Evolutionary conservation across 495 filamentous ascomycete species (phyloP), one percentile per base, ranked within the genome.

Genomic region (Neurospora hispaniola): DNA sequence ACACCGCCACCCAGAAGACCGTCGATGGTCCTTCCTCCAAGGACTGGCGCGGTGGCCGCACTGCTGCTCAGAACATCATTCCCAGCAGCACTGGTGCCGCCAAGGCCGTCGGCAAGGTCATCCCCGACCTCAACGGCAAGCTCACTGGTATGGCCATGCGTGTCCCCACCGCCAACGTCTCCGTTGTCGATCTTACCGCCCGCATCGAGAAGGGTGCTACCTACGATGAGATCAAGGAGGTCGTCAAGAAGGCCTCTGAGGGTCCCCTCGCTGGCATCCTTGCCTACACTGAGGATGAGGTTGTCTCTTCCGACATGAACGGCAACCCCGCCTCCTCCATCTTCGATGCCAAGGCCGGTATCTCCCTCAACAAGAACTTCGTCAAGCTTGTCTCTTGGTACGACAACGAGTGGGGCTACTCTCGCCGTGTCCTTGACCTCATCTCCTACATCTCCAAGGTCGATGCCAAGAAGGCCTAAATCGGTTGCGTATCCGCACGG

Each of bases 31-130:
- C 96, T 77, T 98, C 96, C 68, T 85, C 86, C 83, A 99, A 99
- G 93, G 96, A 99, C 89, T 99, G 96, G 96, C 91, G 96, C 85
- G 96, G 96, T 88, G 96, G 96, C 79, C 96, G 96, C 86, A 93
- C 93, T 79, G 96, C 96, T 85, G 96, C 96, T 78, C 92, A 97
- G 89, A 99, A 99, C 90, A 99, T 99, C 89, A 99, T 99, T 81
- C 96, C 96, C 83, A 93, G 90, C 90, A 97, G 94, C 89, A 99
- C 96, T 75, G 96, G 96, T 90, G 96, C 96, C 83, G 96, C 96
- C 80, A 99, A 99, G 92, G 96, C 96, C 81, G 96, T 99, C 86
- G 96, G 96, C 86, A 99, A 99, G 90, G 96, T 99, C 85, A 98
- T 99, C 79, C 96, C 96, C 72, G 84, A 88, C 72, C 89, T 99